Conservation (phyloP, 192 early-diverging fungal species). For the Podila minutissima region DNA sequence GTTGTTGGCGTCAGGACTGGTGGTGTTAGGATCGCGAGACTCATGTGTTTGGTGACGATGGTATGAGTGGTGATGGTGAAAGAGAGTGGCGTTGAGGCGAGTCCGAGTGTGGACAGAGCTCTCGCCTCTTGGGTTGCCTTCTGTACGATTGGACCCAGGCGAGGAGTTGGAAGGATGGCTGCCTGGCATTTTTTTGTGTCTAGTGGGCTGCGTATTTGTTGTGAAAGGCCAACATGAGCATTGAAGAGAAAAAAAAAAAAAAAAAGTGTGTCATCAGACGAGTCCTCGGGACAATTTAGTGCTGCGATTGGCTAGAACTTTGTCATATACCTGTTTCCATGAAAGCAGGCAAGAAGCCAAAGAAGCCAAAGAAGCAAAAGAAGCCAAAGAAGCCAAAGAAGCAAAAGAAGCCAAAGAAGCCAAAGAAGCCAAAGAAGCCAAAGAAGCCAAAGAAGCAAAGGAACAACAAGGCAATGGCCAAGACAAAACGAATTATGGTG, state of each 20-base stretch:
- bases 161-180: constrained; percentile 24
- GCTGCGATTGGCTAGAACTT: no score
- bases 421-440: no score
- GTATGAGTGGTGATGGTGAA: background rate
- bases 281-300: no score
- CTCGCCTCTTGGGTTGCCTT: background rate
- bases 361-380: no score
- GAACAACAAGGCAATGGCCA: no score
- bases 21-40: background rate
- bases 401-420: no score
- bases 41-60: constrained; percentile 3
- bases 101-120: background rate
- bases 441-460: no score
- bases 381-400: no score
- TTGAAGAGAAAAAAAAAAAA: background rate
- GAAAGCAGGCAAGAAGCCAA: no score
- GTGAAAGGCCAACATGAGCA: background rate
- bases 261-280: background rate
- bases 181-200: constrained; percentile 14
- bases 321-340: no score
- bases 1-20: background rate
- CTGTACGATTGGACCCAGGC: background rate
- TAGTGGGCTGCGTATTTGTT: no score
- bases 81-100: background rate
- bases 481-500: no score